phyloP scores from a whole-genome alignment of 2,329 filamentous ascomycete species.

The Xylaria sp. region DNA sequence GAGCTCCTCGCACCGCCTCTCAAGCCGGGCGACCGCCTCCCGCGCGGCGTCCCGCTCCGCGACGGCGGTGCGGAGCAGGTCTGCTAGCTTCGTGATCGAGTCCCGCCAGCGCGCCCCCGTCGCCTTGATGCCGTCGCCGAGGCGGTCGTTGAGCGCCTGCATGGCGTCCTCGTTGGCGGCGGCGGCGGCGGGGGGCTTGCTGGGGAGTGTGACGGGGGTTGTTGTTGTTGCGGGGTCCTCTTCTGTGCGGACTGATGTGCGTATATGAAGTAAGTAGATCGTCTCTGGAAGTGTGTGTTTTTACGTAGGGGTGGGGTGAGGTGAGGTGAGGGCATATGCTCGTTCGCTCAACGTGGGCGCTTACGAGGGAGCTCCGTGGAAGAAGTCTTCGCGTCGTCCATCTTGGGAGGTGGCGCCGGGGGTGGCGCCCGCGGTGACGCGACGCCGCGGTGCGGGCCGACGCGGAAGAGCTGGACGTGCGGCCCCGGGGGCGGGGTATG shows the following conservation, averaged over 20 bases:
- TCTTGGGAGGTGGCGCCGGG: neutral
- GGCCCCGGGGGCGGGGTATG: conserved; percentile 1
- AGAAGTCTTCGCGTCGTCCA: neutral
- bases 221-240: too few relatives aligned
- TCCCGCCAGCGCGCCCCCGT: too few relatives aligned
- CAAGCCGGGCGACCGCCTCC: conserved; percentile 3
- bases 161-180: neutral
- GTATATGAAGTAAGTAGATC: too few relatives aligned
- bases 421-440: too few relatives aligned
- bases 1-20: conserved; percentile 5
- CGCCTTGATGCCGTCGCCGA: too few relatives aligned
- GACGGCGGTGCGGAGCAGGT: too few relatives aligned
- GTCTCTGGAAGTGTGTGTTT: too few relatives aligned
- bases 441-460: neutral
- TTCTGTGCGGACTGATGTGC: too few relatives aligned
- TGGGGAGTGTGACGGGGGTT: neutral
- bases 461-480: conserved; percentile 17
- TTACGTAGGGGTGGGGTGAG: too few relatives aligned
- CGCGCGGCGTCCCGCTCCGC: conserved; percentile 5
- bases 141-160: conserved; percentile 10
- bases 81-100: too few relatives aligned
- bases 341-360: too few relatives aligned
- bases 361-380: neutral
- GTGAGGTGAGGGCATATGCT: too few relatives aligned
- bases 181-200: neutral